Conservation (phyloP, 768 basidiomycete genomes). For the Cyclocybe aegerita region DNA sequence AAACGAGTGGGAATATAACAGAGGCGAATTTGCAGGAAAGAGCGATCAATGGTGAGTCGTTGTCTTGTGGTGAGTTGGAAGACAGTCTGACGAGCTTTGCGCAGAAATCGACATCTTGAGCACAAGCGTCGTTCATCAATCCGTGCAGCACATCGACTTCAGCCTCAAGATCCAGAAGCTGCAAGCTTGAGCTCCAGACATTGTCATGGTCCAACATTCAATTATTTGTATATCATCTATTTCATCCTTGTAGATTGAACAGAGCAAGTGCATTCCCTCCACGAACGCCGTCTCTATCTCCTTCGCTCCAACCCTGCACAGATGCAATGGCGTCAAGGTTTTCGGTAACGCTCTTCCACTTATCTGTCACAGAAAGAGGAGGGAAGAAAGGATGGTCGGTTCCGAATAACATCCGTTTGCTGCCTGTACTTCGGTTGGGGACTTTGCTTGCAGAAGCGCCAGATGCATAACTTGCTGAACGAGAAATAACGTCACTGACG, state of each 20-base stretch:
- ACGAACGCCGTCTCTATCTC: constrained; percentile 62
- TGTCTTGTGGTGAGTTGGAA: too few species aligned
- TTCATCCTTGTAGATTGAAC: constrained; percentile 49
- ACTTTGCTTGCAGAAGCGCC: constrained; percentile 27
- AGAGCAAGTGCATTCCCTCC: constrained; percentile 74
- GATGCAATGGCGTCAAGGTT: constrained; percentile 78
- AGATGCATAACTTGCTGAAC: constrained; percentile 50
- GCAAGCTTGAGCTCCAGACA: constrained; percentile 19
- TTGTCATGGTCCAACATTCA: not conserved
- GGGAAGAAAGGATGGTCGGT: constrained; percentile 94
- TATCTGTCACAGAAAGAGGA: constrained; percentile 62
- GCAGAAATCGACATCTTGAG: constrained; percentile 94
- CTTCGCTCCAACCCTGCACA: constrained; percentile 59
- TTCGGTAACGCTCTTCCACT: constrained; percentile 85
- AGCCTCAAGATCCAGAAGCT: constrained; percentile 91
- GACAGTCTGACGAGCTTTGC: not conserved
- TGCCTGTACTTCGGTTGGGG: constrained; percentile 46
- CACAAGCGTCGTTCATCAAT: constrained; percentile 89
- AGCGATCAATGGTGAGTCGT: constrained; percentile 73
- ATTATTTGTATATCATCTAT: constrained; percentile 5
- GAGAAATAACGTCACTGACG: constrained; percentile 66
- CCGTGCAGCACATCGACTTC: constrained; percentile 93
- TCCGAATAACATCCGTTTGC: constrained; percentile 70
- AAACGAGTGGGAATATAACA: constrained; percentile 94
- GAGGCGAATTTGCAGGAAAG: constrained; percentile 80